Evolutionary conservation across 495 filamentous ascomycete genomes (phyloP).

Genomic region (Neurospora sp.): DNA sequence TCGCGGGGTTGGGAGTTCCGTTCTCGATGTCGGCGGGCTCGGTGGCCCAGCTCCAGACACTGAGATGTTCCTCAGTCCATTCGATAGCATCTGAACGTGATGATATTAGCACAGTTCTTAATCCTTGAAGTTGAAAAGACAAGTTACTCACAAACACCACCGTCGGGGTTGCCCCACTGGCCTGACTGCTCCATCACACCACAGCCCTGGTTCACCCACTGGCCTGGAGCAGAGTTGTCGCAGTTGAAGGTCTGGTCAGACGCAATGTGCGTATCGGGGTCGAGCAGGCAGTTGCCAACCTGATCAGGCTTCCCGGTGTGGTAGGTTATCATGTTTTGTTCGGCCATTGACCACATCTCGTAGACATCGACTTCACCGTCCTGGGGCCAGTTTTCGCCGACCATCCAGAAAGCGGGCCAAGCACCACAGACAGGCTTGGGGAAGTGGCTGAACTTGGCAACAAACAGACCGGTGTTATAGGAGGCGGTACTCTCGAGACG

Average conservation of each 20-base stretch:
- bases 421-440: constrained; percentile 53
- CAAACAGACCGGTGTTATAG: constrained; percentile 59
- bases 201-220: constrained; percentile 27
- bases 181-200: constrained; percentile 37
- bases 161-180: constrained; percentile 49
- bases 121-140: neutral
- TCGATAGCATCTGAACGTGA: constrained; percentile 48
- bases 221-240: constrained; percentile 28
- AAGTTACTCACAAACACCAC: constrained; percentile 44
- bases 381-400: constrained; percentile 63
- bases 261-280: constrained; percentile 35
- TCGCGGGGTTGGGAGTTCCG: constrained; percentile 49
- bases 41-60: constrained; percentile 62
- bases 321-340: constrained; percentile 55
- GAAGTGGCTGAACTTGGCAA: constrained; percentile 64
- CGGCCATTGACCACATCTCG: constrained; percentile 64
- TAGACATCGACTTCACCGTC: constrained; percentile 86
- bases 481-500: constrained; percentile 55
- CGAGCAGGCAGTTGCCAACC: constrained; percentile 49
- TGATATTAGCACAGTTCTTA: neutral
- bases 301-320: constrained; percentile 55
- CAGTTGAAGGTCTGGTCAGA: constrained; percentile 44
- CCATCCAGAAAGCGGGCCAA: constrained; percentile 58
- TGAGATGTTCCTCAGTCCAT: constrained; percentile 54
- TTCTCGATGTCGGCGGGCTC: constrained; percentile 37